phyloP scores from a whole-genome alignment of 2,329 filamentous ascomycete genomes.

The Paradendryphiella salina region DNA sequence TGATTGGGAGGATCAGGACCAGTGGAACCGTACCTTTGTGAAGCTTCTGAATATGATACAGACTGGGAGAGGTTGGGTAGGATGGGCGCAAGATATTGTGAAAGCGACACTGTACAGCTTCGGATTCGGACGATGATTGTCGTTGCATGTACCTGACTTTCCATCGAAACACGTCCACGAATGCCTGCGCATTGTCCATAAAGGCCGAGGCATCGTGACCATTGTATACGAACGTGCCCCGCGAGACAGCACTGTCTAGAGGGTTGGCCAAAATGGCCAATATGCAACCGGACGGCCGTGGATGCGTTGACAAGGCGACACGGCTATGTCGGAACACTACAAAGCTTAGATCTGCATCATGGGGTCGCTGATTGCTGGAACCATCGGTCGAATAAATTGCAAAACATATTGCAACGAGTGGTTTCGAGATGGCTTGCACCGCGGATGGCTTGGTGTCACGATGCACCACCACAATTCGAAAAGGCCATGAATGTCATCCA shows the following conservation, averaged over 20 bases:
- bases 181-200: too few species aligned
- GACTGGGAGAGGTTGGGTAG: conserved; percentile 58
- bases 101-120: conserved; percentile 34
- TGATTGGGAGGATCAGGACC: conserved; percentile 61
- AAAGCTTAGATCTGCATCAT: neutral
- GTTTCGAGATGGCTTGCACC: too few species aligned
- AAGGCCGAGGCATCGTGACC: too few species aligned
- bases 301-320: neutral
- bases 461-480: neutral
- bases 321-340: conserved; percentile 9
- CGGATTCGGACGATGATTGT: conserved; percentile 20
- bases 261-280: too few species aligned
- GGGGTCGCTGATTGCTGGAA: neutral
- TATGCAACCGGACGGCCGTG: too few species aligned
- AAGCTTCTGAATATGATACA: conserved; percentile 58
- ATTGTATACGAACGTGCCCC: too few species aligned
- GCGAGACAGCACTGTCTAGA: too few species aligned
- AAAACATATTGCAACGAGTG: neutral
- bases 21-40: conserved; percentile 60
- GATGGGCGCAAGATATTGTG: conserved; percentile 51
- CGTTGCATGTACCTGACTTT: neutral
- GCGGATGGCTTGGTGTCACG: too few species aligned
- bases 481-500: neutral
- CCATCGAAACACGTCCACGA: neutral
- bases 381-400: neutral